Conservation (phyloP, 2,329 filamentous ascomycete species). For the Colletotrichum camelliae region DNA sequence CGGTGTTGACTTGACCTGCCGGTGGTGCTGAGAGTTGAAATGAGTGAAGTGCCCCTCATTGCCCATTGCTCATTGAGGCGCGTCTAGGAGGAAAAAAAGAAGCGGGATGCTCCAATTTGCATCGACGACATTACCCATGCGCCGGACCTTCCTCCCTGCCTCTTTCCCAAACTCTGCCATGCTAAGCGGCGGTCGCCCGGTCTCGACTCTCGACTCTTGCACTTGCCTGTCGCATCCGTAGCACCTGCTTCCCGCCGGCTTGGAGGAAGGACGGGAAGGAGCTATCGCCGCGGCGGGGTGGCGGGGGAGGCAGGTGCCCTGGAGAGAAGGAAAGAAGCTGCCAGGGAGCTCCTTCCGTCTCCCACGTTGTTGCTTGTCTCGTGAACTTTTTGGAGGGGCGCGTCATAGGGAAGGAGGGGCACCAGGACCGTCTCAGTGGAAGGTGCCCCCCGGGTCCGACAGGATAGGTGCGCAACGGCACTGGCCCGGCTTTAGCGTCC, state of each 20-base stretch:
- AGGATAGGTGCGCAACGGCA: conserved; percentile 20
- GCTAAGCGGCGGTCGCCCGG: neutral
- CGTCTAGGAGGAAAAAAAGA: neutral
- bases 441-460: neutral
- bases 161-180: neutral
- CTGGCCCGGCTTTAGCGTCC: conserved; percentile 11
- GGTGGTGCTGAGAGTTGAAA: neutral
- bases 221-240: neutral
- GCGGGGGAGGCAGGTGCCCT: neutral
- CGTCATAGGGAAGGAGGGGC: neutral
- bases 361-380: neutral
- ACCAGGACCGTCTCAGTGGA: neutral
- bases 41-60: neutral
- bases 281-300: neutral
- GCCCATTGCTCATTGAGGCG: conserved; percentile 5
- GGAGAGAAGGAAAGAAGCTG: neutral
- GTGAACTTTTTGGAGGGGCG: neutral
- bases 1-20: neutral
- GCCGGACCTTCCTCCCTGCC: neutral
- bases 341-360: neutral
- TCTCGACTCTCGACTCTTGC: conserved; percentile 5
- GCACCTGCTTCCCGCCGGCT: neutral
- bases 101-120: neutral
- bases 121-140: neutral
- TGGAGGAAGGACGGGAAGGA: neutral